Conservation (phyloP, 129 eudicot genomes). For the Escallonia rubra region DNA sequence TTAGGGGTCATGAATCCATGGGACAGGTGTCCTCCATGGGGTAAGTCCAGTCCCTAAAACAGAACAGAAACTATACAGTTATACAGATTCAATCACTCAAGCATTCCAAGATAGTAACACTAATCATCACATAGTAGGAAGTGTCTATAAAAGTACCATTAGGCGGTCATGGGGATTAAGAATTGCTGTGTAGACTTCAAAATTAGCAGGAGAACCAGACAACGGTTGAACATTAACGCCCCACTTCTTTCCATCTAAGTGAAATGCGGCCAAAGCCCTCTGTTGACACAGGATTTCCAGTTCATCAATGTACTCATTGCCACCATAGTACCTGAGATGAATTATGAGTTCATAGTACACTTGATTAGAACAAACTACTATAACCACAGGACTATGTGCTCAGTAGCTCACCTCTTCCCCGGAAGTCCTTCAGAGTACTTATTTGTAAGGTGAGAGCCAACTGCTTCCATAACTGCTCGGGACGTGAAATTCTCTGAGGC, state of each 20-base stretch:
- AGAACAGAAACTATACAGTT: background rate
- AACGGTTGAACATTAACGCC: conserved; percentile 96
- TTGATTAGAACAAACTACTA: background rate
- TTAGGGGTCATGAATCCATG: conserved; percentile 98
- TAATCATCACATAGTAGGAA: background rate
- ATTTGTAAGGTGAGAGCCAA: conserved; percentile 94
- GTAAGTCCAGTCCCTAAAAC: conserved; percentile 80
- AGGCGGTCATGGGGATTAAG: conserved; percentile 91
- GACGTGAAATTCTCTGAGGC: conserved; percentile 97
- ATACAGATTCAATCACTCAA: too few species aligned
- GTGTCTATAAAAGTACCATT: conserved; percentile 49
- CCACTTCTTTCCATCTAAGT: conserved; percentile 75
- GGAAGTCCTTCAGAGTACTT: conserved; percentile 98
- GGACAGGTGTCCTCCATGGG: conserved; percentile 92
- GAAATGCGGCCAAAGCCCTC: conserved; percentile 90
- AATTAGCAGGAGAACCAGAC: conserved; percentile 97
- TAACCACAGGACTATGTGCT: background rate
- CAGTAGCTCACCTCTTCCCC: conserved; percentile 67
- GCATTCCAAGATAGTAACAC: conserved; percentile 3
- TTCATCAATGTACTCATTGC: conserved; percentile 92
- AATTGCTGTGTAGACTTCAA: conserved; percentile 91
- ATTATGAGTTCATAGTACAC: background rate
- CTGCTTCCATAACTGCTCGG: conserved; percentile 98
- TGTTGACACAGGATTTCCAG: conserved; percentile 80
- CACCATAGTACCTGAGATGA: conserved; percentile 84